Evolutionary conservation across 2,329 filamentous ascomycete genomes (phyloP).

Genomic region (Aspergillus niger): DNA sequence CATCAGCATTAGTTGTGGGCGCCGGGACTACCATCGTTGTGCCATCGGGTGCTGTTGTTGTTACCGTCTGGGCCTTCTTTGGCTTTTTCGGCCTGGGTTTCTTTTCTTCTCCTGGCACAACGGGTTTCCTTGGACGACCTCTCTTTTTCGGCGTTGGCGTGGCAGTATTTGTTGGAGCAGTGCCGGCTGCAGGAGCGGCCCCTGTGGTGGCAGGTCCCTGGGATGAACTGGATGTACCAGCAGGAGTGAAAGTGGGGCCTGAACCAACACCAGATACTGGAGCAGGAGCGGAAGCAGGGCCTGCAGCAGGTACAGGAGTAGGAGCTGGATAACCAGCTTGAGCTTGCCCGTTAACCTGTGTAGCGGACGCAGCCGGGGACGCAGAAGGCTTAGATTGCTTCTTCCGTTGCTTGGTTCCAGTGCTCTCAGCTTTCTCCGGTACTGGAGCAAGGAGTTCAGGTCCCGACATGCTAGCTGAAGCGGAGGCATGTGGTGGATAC

Average conservation of each 20-base stretch:
- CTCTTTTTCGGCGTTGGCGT: conserved; percentile 27
- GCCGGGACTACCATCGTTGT: not conserved
- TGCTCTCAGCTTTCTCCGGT: conserved; percentile 13
- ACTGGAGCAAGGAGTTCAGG: conserved; percentile 6
- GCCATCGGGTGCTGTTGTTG: conserved; percentile 20
- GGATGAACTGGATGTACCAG: not conserved
- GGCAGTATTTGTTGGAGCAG: not conserved
- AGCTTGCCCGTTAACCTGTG: conserved; percentile 19
- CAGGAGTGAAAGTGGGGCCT: not conserved
- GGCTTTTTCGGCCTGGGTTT: conserved; percentile 23
- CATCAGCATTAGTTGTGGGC: conserved; percentile 18
- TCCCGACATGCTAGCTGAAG: conserved; percentile 12
- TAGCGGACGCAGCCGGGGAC: conserved; percentile 9
- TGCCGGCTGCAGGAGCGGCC: not conserved
- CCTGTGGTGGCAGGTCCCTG: not conserved
- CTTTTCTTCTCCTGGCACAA: conserved; percentile 20
- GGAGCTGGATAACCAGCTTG: conserved; percentile 11
- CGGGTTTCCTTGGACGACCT: conserved; percentile 34
- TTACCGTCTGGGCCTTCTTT: conserved; percentile 22
- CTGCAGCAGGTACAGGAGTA: not conserved
- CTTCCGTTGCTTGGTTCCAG: conserved; percentile 12
- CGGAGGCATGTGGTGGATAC: conserved; percentile 15
- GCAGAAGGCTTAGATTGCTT: conserved; percentile 15
- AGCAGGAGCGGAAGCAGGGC: not conserved
- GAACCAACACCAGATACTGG: not conserved